Percentiles rank a stretch among this genome's conserved stretches.
Evolutionary conservation across 208 protist species (phyloP).

Genomic region (Polymyxa betae): DNA sequence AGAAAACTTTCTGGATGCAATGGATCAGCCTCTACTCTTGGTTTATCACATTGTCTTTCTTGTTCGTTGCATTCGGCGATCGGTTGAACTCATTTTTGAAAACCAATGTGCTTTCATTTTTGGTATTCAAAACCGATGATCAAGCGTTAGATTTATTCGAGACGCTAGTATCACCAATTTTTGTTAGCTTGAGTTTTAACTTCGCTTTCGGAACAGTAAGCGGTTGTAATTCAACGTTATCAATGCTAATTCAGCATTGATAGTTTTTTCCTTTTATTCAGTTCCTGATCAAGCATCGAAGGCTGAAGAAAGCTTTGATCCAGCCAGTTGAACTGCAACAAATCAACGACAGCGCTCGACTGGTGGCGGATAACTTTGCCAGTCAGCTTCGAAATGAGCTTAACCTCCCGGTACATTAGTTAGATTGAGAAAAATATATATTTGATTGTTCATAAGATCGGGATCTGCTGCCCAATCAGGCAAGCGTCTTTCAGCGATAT

Average conservation of each 20-base stretch:
- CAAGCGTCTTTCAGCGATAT: neutral
- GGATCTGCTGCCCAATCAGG: neutral
- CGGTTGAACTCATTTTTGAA: neutral
- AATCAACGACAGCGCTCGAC: neutral
- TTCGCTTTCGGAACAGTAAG: neutral
- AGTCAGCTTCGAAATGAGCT: neutral
- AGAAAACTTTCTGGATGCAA: constrained; percentile 15
- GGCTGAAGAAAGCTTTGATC: neutral
- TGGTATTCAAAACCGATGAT: neutral
- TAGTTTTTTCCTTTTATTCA: neutral
- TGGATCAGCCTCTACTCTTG: neutral
- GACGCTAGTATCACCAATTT: neutral
- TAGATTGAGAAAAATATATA: neutral
- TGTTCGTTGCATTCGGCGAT: neutral
- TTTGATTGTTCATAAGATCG: neutral
- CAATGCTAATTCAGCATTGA: neutral
- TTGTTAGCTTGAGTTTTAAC: neutral
- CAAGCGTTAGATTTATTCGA: neutral
- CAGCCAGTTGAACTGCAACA: neutral
- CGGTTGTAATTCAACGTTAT: neutral
- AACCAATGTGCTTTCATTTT: neutral
- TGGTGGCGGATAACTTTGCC: neutral
- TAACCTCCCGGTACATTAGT: neutral
- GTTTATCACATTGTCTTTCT: neutral
- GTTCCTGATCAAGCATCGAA: neutral